Percentiles rank a stretch among this genome's conserved stretches.
Evolutionary conservation across 768 basidiomycete genomes (phyloP).

Genomic region (Leccinum subgranulosum): DNA sequence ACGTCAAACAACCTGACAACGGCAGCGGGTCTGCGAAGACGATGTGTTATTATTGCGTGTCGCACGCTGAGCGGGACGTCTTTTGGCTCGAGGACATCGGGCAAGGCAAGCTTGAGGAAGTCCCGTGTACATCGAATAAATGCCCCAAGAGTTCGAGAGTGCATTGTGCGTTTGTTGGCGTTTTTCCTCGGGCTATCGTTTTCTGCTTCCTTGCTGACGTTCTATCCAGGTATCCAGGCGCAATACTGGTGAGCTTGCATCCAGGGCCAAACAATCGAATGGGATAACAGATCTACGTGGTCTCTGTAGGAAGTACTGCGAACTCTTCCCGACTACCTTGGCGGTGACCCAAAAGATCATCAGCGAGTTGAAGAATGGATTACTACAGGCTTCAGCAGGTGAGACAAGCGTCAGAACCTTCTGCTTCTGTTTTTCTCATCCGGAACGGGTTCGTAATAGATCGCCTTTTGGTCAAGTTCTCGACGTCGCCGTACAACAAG

Average conservation of each 20-base stretch:
- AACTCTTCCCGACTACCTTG: constrained; percentile 29
- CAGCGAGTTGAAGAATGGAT: constrained; percentile 17
- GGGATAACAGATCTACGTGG: neutral
- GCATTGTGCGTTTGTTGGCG: constrained; percentile 23
- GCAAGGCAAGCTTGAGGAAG: constrained; percentile 13
- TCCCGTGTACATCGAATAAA: constrained; percentile 22
- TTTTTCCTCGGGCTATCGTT: neutral
- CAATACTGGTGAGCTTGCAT: constrained; percentile 27
- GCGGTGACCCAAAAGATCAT: constrained; percentile 17
- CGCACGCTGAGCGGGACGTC: constrained; percentile 24
- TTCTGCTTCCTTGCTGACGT: neutral
- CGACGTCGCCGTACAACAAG: constrained; percentile 29
- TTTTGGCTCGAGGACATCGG: constrained; percentile 29
- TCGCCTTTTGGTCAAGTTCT: constrained; percentile 31
- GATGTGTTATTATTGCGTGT: constrained; percentile 27
- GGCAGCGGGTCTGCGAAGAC: neutral
- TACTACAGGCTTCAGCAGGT: constrained; percentile 33
- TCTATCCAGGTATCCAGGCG: constrained; percentile 22
- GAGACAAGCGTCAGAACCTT: neutral
- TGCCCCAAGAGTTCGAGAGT: constrained; percentile 14
- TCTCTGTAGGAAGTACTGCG: constrained; percentile 32
- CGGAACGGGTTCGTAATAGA: constrained; percentile 9
- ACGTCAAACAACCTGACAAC: neutral
- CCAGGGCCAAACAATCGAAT: neutral
- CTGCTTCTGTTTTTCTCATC: neutral